These are phyloP conservation scores for Arthrobotrys iridis DNA, from an alignment of 2,329 filamentous ascomycete species.

Conservation along the genomic window DNA sequence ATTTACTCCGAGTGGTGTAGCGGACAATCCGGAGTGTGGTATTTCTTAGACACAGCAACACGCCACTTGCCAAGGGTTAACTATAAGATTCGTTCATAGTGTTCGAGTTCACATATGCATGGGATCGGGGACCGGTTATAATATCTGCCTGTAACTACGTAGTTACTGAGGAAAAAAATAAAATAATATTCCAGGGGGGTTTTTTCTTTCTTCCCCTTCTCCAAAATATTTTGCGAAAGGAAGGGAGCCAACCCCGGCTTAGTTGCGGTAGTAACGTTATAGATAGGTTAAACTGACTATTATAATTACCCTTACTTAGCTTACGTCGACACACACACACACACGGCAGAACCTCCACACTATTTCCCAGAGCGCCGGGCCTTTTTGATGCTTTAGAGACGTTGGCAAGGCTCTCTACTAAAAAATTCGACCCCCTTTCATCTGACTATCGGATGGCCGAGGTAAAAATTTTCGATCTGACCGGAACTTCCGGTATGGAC, in stretches of 20 bases:
- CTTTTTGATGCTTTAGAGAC: too few species aligned
- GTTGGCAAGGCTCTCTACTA: neutral
- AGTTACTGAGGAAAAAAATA: neutral
- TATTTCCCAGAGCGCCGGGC: constrained; percentile 3
- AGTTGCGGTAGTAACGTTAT: constrained; percentile 15
- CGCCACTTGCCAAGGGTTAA: too few species aligned
- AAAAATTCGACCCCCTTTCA: neutral
- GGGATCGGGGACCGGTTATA: constrained; percentile 16
- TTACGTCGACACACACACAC: too few species aligned
- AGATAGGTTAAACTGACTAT: constrained; percentile 31
- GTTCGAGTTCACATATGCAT: neutral
- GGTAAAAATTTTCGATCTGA: neutral
- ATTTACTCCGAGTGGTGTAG: neutral
- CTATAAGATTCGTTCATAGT: neutral
- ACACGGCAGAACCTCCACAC: constrained; percentile 2
- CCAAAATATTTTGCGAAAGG: neutral
- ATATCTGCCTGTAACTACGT: constrained; percentile 13
- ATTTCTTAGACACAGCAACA: constrained; percentile 18
- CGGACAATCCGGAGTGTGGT: constrained; percentile 1
- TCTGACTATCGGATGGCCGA: neutral
- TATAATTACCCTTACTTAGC: constrained; percentile 6
- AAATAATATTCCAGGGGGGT: neutral
- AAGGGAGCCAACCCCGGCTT: neutral
- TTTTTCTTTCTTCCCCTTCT: too few species aligned
- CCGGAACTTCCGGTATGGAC: constrained; percentile 5